These are phyloP conservation scores for Solanum bukasovii DNA, from an alignment of 257 asterid species.

Conservation along the genomic window DNA sequence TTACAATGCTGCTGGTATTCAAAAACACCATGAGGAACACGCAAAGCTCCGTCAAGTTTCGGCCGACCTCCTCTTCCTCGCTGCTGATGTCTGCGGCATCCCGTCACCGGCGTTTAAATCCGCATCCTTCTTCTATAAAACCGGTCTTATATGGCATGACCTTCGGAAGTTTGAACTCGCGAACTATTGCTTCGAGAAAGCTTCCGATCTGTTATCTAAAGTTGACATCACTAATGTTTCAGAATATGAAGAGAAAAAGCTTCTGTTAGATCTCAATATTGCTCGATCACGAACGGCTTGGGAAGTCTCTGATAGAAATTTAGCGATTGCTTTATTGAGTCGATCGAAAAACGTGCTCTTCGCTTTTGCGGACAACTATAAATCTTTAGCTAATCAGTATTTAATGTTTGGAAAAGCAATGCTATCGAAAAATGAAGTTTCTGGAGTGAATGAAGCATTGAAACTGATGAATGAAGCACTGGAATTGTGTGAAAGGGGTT, in stretches of 20 bases:
- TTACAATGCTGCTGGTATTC: constrained; percentile 14
- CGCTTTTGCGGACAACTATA: constrained; percentile 53
- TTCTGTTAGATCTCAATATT: constrained; percentile 57
- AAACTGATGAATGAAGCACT: constrained; percentile 84
- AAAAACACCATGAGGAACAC: constrained; percentile 44
- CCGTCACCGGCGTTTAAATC: constrained; percentile 73
- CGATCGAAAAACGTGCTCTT: constrained; percentile 70
- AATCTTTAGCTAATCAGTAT: constrained; percentile 69
- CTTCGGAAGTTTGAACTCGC: constrained; percentile 56
- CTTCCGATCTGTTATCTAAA: constrained; percentile 69
- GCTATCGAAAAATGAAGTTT: constrained; percentile 40
- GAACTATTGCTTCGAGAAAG: constrained; percentile 76
- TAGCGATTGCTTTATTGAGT: constrained; percentile 55
- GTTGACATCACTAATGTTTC: constrained; percentile 31
- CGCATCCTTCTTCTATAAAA: constrained; percentile 71
- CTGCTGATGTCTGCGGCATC: constrained; percentile 58
- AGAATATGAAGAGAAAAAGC: constrained; percentile 56
- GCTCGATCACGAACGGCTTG: constrained; percentile 82
- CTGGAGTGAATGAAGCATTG: constrained; percentile 58
- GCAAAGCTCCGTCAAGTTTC: constrained; percentile 84
- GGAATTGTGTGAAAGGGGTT: constrained; percentile 85
- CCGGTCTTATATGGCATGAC: constrained; percentile 78
- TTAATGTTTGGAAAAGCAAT: constrained; percentile 58
- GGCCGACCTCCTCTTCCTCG: constrained; percentile 64
- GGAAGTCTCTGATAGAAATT: constrained; percentile 70